These are phyloP conservation scores for Candida michaelii DNA, from an alignment of 805 yeast genomes.

Conservation along the genomic window DNA sequence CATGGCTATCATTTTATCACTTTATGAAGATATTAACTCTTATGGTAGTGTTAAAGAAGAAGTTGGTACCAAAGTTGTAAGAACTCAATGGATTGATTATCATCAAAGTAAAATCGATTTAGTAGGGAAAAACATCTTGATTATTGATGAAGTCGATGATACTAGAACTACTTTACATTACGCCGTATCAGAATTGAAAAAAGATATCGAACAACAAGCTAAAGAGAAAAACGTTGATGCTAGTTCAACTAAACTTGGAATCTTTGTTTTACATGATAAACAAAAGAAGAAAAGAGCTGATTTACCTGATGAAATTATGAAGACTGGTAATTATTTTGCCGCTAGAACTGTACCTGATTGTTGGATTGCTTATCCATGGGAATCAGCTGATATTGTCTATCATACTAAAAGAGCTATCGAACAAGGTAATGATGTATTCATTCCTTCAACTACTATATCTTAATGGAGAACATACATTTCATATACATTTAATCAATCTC, in stretches of 20 bases:
- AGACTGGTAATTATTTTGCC: constrained; percentile 63
- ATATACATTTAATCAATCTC: constrained; percentile 57
- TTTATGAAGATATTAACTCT: constrained; percentile 79
- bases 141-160: constrained; percentile 85
- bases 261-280: constrained; percentile 79
- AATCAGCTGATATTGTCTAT: constrained; percentile 68
- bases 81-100: constrained; percentile 85
- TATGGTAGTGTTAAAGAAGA: constrained; percentile 54
- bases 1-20: constrained; percentile 90
- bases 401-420: constrained; percentile 70
- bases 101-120: constrained; percentile 59
- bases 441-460: constrained; percentile 27
- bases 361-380: constrained; percentile 92
- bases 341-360: constrained; percentile 74
- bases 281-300: constrained; percentile 69
- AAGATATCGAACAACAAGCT: constrained; percentile 67
- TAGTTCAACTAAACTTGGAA: constrained; percentile 60
- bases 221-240: constrained; percentile 48
- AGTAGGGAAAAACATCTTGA: constrained; percentile 67
- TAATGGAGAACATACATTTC: constrained; percentile 31
- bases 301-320: constrained; percentile 61
- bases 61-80: constrained; percentile 62
- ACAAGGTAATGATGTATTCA: constrained; percentile 68
- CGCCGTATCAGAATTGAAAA: constrained; percentile 70
- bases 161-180: constrained; percentile 83